Percentiles rank a stretch among this genome's conserved stretches.
Evolutionary conservation across 148 eudicot genomes (phyloP).

Genomic region (Oxyria digyna): DNA sequence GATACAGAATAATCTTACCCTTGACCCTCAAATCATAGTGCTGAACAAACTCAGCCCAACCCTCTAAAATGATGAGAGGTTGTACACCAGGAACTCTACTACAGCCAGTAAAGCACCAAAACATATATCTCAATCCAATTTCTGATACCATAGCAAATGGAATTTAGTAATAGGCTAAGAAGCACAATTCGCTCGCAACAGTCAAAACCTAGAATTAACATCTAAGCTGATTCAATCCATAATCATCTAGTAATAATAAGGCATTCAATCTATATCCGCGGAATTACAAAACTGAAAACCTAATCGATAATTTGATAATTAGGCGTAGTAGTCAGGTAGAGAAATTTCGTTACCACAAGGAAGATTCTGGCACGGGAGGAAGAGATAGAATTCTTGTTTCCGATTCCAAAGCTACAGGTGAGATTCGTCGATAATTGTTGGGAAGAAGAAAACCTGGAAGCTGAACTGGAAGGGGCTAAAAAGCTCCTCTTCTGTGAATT

Average conservation of each 20-base stretch:
- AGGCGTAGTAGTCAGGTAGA: not conserved
- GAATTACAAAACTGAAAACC: not conserved
- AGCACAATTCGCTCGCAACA: not conserved
- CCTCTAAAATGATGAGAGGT: too few relatives aligned
- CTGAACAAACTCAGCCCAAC: too few relatives aligned
- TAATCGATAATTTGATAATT: not conserved
- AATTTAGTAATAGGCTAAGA: not conserved
- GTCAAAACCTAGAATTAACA: not conserved
- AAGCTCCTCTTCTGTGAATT: slow-evolving; percentile 6
- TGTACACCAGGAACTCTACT: too few relatives aligned
- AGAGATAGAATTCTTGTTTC: slow-evolving; percentile 10
- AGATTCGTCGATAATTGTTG: slow-evolving; percentile 15
- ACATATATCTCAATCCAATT: not conserved
- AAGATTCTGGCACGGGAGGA: slow-evolving; percentile 12
- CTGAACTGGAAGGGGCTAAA: not conserved
- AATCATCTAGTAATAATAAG: too few relatives aligned
- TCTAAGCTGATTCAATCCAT: not conserved
- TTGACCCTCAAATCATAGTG: too few relatives aligned
- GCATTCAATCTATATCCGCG: not conserved
- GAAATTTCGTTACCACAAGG: slow-evolving; percentile 18
- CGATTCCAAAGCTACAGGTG: slow-evolving; percentile 12
- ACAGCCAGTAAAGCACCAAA: too few relatives aligned
- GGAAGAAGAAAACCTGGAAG: slow-evolving; percentile 12
- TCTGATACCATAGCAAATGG: not conserved
- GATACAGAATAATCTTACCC: too few relatives aligned